These are phyloP conservation scores for Pythium rishiriense DNA, from an alignment of 352 stramenopile species.

Conservation along the genomic window DNA sequence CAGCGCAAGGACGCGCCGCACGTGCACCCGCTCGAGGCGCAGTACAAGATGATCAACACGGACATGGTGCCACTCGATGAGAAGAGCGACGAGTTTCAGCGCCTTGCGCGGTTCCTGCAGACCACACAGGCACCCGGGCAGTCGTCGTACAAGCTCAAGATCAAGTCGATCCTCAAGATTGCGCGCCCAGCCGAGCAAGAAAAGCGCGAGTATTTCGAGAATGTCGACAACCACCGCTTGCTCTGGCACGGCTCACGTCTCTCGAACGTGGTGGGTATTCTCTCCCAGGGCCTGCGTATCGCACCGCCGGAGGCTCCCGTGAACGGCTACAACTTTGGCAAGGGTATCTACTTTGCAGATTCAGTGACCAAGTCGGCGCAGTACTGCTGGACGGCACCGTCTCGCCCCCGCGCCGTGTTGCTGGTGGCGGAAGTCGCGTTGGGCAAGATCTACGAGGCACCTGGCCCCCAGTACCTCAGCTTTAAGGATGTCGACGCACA, in stretches of 20 bases:
- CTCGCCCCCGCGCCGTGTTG: slow-evolving; percentile 36
- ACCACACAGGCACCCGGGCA: slow-evolving; percentile 48
- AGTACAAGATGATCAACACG: slow-evolving; percentile 60
- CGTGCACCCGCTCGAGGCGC: slow-evolving; percentile 48
- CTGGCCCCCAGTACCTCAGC: slow-evolving; percentile 45
- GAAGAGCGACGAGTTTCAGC: slow-evolving; percentile 47
- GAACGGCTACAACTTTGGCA: slow-evolving; percentile 77
- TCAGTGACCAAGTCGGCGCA: slow-evolving; percentile 46
- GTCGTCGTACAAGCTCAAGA: slow-evolving; percentile 37
- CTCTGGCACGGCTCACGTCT: slow-evolving; percentile 83
- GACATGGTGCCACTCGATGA: slow-evolving; percentile 47
- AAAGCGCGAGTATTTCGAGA: slow-evolving; percentile 36
- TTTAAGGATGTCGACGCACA: slow-evolving; percentile 44
- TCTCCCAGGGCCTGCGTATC: slow-evolving; percentile 67
- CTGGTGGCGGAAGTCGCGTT: slow-evolving; percentile 66
- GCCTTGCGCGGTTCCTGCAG: slow-evolving; percentile 51
- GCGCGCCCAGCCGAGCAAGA: slow-evolving; percentile 41
- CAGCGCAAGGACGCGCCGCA: slow-evolving; percentile 1
- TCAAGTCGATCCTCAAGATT: slow-evolving; percentile 62
- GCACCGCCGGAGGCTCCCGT: slow-evolving; percentile 61
- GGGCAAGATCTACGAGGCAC: slow-evolving; percentile 47
- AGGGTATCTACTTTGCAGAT: slow-evolving; percentile 81
- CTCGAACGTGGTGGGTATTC: slow-evolving; percentile 66
- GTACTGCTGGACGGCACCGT: slow-evolving; percentile 43
- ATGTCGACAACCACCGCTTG: slow-evolving; percentile 66